Evolutionary conservation across 345 rosid species (phyloP), one percentile per base, ranked within the genome.

Genomic region (Jatropha curcas): DNA sequence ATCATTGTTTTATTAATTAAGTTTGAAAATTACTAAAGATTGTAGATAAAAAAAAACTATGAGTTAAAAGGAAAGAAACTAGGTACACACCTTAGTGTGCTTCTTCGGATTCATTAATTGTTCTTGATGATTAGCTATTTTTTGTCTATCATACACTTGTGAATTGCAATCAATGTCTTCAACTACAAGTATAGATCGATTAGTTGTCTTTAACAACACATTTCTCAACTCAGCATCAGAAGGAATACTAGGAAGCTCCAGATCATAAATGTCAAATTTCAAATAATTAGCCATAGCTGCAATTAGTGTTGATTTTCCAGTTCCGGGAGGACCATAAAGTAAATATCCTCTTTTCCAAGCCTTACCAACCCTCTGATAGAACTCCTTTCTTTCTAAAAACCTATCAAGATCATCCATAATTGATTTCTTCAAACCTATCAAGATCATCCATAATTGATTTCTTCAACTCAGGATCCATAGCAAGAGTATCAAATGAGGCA

Each of bases 281-380:
- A 52, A 52, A 24, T 51, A 52, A 52, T 52, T 52, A n/a, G 57
- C 57, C 27, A 20, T 52, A 5, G 67, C 51, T 1, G 67, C 67
- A 63, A 63, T 63, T 17, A 63, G 25, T 9, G 43, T 60, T 1
- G 65, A 31, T 63, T 63, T 63, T 12, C 67, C 67, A 12, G 68
- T 64, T 25, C 68, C 68, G 4, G 68, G 68, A 25, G 68, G 68
- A 0, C 68, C 68, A 39, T 41, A 43, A 9, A 64, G 2, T 58
- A 35, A 66, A 69, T 34, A 80, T 39, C 57, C 78, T 35, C 73
- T 67, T 75, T 2, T 80, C 73, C 35, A 77, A 60, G 39, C 73
- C 48, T 43, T 64, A 8, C 71, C 60, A 19, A 68, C 35, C 33
- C 30, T 68, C 60, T 35, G 33, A 22, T 68, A 53, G 16, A 33